phyloP scores from a whole-genome alignment of 2,329 filamentous ascomycete species.

The Stachybotrys echinatus region DNA sequence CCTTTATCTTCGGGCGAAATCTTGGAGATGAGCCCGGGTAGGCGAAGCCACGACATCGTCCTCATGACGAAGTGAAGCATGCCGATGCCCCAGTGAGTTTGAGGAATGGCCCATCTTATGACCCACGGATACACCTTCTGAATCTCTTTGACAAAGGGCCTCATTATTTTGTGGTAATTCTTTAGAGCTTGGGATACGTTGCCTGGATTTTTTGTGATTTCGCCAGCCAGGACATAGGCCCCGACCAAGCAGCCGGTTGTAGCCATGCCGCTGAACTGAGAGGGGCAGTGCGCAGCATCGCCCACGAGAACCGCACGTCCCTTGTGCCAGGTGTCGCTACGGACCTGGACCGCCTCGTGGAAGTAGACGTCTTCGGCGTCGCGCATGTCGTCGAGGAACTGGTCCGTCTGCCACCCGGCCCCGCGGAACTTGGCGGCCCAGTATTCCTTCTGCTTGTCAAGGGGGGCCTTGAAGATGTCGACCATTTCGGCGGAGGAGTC shows the following conservation, averaged over 20 bases:
- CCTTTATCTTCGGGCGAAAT: background rate
- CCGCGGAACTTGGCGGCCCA: slow-evolving; percentile 21
- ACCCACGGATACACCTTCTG: background rate
- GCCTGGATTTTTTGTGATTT: slow-evolving; percentile 19
- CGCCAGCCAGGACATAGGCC: slow-evolving; percentile 46
- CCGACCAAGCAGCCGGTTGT: slow-evolving; percentile 37
- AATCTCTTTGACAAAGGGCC: background rate
- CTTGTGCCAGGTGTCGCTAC: slow-evolving; percentile 21
- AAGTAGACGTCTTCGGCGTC: slow-evolving; percentile 35
- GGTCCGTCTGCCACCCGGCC: slow-evolving; percentile 33
- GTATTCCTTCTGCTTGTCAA: slow-evolving; percentile 28
- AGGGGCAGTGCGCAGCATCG: slow-evolving; percentile 41
- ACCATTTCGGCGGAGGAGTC: slow-evolving; percentile 4
- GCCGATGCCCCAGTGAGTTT: background rate
- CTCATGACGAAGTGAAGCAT: background rate
- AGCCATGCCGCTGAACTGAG: slow-evolving; percentile 39
- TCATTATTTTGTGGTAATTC: background rate
- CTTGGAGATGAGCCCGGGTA: background rate
- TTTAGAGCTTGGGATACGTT: background rate
- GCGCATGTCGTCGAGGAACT: slow-evolving; percentile 22
- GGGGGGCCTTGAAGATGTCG: slow-evolving; percentile 13
- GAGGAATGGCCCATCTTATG: background rate
- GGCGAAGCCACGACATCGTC: background rate
- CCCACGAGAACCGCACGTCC: slow-evolving; percentile 40
- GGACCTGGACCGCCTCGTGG: slow-evolving; percentile 34